Base-by-base conservation (phyloP, 805 yeast species). In the Suhomyces tanzawaensis region DNA sequence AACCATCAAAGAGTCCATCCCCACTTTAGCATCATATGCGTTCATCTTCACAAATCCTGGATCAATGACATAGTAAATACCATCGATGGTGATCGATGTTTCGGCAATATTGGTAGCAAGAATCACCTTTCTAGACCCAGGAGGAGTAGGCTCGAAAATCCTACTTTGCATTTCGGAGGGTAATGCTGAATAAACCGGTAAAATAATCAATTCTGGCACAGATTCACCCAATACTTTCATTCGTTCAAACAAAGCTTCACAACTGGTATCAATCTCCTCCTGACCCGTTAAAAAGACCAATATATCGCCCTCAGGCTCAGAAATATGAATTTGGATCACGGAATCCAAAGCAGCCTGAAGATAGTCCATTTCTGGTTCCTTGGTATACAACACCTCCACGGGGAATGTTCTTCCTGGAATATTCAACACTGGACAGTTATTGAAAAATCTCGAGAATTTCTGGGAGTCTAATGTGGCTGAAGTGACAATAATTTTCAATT, bases 61-160 rank as follows among this genome's bases (percentile, higher is more conserved):
- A 55, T 93, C 99, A 18, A 93, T 77, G 22, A 93, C 99, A 55
- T 81, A 93, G 46, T 73, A 82, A 24, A 93, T 84, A 9, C 96
- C 96, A 58, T 91, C 96, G 43, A 93, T 90, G 3, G 99, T 93
- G 51, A 93, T 79, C 7, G 98, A 91, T 0, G 99, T 93, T 61
- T 91, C 99, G 0, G 98, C 99, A 49, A 91, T 93, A 52, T 91
- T 91, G 1, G 99, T 93, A 0, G 99, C 98, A 39, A 93, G 68
- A 7, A 93, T 87, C 3, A 90, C 95, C 57, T 93, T 93, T 37
- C 99, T 66, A 25, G 87, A 76, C 1, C 87, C 87, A 13, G 64
- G 60, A 0, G 96, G 96, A 0, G 97, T 82, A 1, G 95, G 87
- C 51, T 86, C 95, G 60, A 93, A 93, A 32, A 93, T 90, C 46